Evolutionary conservation across 2,329 filamentous ascomycete genomes (phyloP).

Genomic region (Pseudogymnoascus sp.): DNA sequence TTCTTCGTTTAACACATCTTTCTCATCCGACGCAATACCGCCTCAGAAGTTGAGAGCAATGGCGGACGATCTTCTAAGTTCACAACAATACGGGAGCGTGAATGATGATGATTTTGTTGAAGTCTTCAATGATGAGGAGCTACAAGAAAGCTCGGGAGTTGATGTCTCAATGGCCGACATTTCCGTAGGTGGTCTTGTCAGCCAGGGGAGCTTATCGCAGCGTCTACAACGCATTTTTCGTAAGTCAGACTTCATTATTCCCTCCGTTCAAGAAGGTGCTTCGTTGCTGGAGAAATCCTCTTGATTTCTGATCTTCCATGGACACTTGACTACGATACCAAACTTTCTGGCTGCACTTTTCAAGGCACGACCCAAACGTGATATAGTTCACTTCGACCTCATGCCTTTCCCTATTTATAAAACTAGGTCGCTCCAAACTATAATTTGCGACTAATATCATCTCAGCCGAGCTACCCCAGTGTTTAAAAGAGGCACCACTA

Average conservation of each 20-base stretch:
- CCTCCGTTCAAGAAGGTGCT: neutral
- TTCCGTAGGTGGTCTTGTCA: conserved; percentile 14
- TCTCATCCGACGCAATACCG: neutral
- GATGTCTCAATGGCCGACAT: neutral
- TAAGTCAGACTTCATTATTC: conserved; percentile 11
- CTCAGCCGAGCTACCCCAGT: conserved; percentile 19
- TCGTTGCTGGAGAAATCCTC: too few relatives aligned
- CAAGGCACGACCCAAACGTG: neutral
- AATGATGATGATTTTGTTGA: conserved; percentile 18
- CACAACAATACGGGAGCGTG: conserved; percentile 20
- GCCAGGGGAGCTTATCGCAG: conserved; percentile 9
- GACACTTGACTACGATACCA: neutral
- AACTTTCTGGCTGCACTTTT: neutral
- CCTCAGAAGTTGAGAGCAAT: neutral
- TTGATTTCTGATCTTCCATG: neutral
- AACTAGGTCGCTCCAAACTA: neutral
- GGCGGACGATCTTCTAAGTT: conserved; percentile 15
- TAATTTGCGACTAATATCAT: neutral
- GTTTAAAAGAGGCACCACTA: conserved; percentile 16
- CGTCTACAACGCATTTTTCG: conserved; percentile 17
- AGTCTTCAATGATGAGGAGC: conserved; percentile 11
- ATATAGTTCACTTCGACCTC: neutral
- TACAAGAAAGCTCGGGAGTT: neutral
- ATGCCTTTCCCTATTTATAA: neutral
- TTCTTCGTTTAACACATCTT: conserved; percentile 15